phyloP scores from a whole-genome alignment of 75 land plant genomes.

The Pinus taeda region DNA sequence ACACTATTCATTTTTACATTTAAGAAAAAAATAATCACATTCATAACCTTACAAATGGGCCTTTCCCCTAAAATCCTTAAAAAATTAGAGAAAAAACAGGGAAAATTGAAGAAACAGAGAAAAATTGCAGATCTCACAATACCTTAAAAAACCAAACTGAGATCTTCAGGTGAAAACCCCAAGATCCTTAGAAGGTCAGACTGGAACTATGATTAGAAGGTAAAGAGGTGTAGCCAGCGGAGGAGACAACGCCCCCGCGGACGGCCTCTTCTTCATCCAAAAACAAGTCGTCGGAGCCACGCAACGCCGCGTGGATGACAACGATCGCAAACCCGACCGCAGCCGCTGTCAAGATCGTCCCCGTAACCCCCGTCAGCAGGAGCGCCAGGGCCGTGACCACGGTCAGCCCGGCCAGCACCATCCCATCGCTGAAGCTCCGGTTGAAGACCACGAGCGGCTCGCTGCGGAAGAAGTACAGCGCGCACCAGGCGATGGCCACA shows the following conservation, averaged over 20 bases:
- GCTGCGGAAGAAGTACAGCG: conserved; percentile 46
- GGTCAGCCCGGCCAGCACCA: conserved; percentile 27
- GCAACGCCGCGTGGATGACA: conserved; percentile 49
- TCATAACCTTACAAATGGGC: too few relatives aligned
- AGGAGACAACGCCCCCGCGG: conserved; percentile 40
- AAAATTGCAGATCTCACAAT: too few relatives aligned
- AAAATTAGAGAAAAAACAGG: too few relatives aligned
- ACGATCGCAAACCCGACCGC: conserved; percentile 33
- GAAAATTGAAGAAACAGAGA: too few relatives aligned
- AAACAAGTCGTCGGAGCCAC: conserved; percentile 56
- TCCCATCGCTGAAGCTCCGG: conserved; percentile 23
- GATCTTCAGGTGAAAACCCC: too few relatives aligned
- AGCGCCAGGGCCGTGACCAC: conserved; percentile 40
- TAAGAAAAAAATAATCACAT: too few relatives aligned
- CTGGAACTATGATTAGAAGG: not conserved
- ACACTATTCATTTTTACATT: too few relatives aligned
- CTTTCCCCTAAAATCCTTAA: too few relatives aligned
- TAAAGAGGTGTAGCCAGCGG: conserved; percentile 9
- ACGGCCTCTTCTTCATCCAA: conserved; percentile 44
- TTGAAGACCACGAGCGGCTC: conserved; percentile 36
- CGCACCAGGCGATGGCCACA: conserved; percentile 41
- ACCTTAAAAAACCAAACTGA: too few relatives aligned
- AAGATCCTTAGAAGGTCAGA: too few relatives aligned
- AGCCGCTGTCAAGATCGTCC: conserved; percentile 34
- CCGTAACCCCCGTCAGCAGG: conserved; percentile 40